A percentile compares a stretch with the other conserved stretches of the same genome.
phyloP scores from a whole-genome alignment of 352 stramenopile species.

The Phytophthora pseudosyringae region DNA sequence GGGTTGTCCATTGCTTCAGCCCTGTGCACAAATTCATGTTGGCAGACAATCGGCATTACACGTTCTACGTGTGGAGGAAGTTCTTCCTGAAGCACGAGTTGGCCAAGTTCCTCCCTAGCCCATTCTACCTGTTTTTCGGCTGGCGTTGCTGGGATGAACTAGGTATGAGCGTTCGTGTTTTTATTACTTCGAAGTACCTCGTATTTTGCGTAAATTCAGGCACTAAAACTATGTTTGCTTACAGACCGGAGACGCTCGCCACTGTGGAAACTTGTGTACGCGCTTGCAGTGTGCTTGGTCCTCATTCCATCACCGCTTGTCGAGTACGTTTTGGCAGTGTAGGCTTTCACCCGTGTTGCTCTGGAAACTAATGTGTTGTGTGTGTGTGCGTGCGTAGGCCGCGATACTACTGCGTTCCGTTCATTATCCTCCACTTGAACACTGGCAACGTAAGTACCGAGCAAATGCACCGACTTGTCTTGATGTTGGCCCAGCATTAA shows the following conservation, averaged over 20 bases:
- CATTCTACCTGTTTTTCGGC: constrained; percentile 68
- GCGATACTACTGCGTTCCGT: constrained; percentile 85
- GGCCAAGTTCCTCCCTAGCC: constrained; percentile 67
- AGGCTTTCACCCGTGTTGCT: background rate
- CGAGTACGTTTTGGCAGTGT: constrained; percentile 59
- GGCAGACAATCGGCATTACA: constrained; percentile 93
- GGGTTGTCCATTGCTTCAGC: constrained; percentile 69
- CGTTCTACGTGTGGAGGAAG: constrained; percentile 92
- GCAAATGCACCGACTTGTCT: background rate
- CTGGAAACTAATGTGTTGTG: constrained; percentile 10
- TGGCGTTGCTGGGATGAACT: constrained; percentile 75
- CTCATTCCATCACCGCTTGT: constrained; percentile 89
- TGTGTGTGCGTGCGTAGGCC: constrained; percentile 47
- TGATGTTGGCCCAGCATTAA: constrained; percentile 12
- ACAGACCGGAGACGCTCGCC: constrained; percentile 60
- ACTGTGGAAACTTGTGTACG: constrained; percentile 83
- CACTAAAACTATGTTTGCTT: constrained; percentile 1
- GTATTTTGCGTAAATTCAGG: background rate
- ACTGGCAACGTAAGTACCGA: constrained; percentile 59
- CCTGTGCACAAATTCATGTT: constrained; percentile 92
- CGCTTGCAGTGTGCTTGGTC: constrained; percentile 75
- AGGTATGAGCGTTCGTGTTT: constrained; percentile 40
- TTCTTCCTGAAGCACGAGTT: constrained; percentile 80
- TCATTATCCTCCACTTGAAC: constrained; percentile 82
- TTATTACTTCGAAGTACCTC: no score